phyloP scores from a whole-genome alignment of 1,284 basidiomycete species.

The Leucocoprinus gongylophorus region DNA sequence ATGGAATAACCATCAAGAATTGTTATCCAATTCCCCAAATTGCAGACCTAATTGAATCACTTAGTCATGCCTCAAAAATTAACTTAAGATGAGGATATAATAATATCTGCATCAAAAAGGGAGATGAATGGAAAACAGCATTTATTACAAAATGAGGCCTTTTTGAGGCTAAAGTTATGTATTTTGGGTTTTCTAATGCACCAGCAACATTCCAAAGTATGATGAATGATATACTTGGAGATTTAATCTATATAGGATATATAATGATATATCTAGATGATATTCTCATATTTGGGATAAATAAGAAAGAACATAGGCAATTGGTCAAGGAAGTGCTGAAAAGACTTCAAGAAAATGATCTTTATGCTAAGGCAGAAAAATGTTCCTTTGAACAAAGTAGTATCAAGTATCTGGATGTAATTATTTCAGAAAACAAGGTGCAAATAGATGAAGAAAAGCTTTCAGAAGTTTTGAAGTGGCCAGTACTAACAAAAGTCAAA shows the following conservation, averaged over 20 bases:
- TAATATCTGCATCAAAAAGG: constrained; percentile 21
- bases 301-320: not conserved
- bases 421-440: not conserved
- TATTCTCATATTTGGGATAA: constrained; percentile 7
- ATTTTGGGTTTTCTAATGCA: constrained; percentile 13
- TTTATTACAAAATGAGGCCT: not conserved
- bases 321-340: constrained; percentile 1
- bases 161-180: constrained; percentile 12
- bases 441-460: not conserved
- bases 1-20: constrained; percentile 22
- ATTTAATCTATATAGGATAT: not conserved
- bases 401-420: not conserved
- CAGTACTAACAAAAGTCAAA: constrained; percentile 17
- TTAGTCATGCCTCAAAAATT: constrained; percentile 13
- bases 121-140: constrained; percentile 27
- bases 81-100: constrained; percentile 27
- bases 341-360: not conserved
- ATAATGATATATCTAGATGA: not conserved
- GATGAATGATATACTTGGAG: not conserved
- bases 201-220: constrained; percentile 13
- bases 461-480: constrained; percentile 22
- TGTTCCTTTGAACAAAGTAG: not conserved
- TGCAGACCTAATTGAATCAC: not conserved
- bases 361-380: constrained; percentile 11
- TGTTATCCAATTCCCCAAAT: constrained; percentile 21